Base-by-base conservation (phyloP, 257 asterid genomes). In the Fraxinus americana region DNA sequence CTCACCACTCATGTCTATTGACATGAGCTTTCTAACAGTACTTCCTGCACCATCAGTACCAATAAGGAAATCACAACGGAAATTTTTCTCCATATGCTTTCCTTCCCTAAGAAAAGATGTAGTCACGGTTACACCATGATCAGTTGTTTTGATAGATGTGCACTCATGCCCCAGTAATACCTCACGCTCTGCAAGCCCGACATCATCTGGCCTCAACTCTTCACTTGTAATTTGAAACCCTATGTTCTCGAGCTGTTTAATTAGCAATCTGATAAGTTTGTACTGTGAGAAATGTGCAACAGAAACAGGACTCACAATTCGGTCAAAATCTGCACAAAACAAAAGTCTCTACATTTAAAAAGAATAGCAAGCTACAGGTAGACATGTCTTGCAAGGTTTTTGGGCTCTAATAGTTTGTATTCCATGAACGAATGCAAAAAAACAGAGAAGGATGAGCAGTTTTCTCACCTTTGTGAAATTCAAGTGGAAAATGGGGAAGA, bases 241-340 rank as follows among this genome's bases (percentile, higher is more conserved):
- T 48, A 83, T 87, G 77, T 84, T 86, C 78, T 90, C 84, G 35
- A 93, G 91, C 85, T 93, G 92, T 81, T 90, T 82, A 75, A 86
- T 73, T 71, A 93, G 90, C 82, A 95, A 78, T 35, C 84, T 77
- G 83, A 87, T 82, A 68, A 95, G 94, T 83, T 95, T 95, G 83
- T 95, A 90, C 86, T 95, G 99, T 65, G 99, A 91, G 84, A 90
- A 95, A 87, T 95, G 98, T 69, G 99, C 97, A 84, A 95, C 99
- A 68, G 98, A 90, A 75, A 91, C 90, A 76, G 97, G 97, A 84
- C 98, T 95, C 82, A 76, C 90, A 76, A 81, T 83, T 80, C 81
- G 90, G 75, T 89, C 96, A 87, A 95, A 91, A 89, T 95, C 99
- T 95, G 92, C 88, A 83, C 75, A 77, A 12, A 76, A 70, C 65